Base-by-base conservation (phyloP, 2,329 filamentous ascomycete genomes). In the Xylaria sp. region DNA sequence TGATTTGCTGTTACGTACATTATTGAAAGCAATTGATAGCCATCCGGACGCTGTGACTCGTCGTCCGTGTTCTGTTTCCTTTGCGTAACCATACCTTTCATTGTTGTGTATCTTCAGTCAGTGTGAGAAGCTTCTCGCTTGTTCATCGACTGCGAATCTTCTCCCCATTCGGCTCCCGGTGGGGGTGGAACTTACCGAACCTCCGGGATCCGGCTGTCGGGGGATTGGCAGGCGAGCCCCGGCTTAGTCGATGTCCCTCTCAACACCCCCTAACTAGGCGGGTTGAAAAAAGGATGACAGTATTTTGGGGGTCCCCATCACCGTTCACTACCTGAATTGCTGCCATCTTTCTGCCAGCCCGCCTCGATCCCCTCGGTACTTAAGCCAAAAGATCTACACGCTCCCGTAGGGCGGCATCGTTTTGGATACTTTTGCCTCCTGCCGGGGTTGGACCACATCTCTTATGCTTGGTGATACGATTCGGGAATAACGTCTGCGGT, bases 121-220 rank as follows among this genome's bases (percentile, higher is more conserved):
- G 42, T 7, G n/a, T n/a, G 7, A n/a, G 42, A 46, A 20, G 42
- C 42, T 46, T 46, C 42, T 46, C 9, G 42, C 7, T 20, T 20
- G 7, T 46, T 46, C 38, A 9, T 20, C 6, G 7, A 33, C 23
- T 11, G 15, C 40, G 26, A 13, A 48, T 20, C 28, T 38, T 36
- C 31, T n/a, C 58, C 42, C 31, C 11, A 20, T 33, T 36, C 40
- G 28, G 26, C 42, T 49, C 17, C 58, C 44, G 40, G n/a, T 57
- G 53, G 28, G 40, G 61, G 36, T 9, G 7, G 7, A 56, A 57
- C 15, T 42, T 51, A 59, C 65, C 54, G 54, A 57, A 40, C 20
- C 40, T 13, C 56, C 42, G 46, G 36, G 26, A 48, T 20, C 13
- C 66, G 57, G 53, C 42, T 17, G n/a, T 65, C 62, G 42, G 61